A percentile compares a stretch with the other conserved stretches of the same genome.
Conservation (phyloP, 768 basidiomycete species). For the Leucocoprinus leucothites region DNA sequence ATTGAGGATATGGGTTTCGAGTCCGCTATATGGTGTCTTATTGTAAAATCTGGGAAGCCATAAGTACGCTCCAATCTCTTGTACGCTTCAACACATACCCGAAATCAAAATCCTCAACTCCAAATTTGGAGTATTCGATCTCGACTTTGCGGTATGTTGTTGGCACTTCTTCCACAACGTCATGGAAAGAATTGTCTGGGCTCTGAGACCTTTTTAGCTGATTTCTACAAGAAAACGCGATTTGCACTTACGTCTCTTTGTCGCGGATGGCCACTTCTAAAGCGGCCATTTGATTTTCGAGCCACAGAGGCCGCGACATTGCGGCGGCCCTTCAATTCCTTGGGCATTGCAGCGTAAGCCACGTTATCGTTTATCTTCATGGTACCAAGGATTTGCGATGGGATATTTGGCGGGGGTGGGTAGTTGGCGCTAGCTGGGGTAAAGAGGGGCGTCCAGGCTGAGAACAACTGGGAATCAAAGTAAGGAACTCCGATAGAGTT, state of each 20-base stretch:
- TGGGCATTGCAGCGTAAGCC: slow-evolving; percentile 85
- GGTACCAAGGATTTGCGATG: slow-evolving; percentile 66
- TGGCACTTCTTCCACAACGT: slow-evolving; percentile 61
- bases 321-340: slow-evolving; percentile 78
- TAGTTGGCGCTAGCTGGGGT: slow-evolving; percentile 40
- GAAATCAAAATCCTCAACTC: slow-evolving; percentile 98
- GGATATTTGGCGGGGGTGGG: slow-evolving; percentile 76
- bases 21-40: slow-evolving; percentile 82
- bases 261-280: slow-evolving; percentile 76
- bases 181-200: slow-evolving; percentile 51
- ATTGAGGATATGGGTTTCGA: slow-evolving; percentile 96
- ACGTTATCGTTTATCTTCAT: slow-evolving; percentile 90
- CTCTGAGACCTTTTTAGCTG: not conserved
- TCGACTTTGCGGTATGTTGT: slow-evolving; percentile 87
- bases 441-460: slow-evolving; percentile 56
- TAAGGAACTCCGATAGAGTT: slow-evolving; percentile 87
- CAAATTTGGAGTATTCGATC: slow-evolving; percentile 98
- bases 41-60: slow-evolving; percentile 77
- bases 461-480: slow-evolving; percentile 73
- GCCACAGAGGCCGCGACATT: slow-evolving; percentile 63
- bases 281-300: slow-evolving; percentile 64
- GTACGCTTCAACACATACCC: slow-evolving; percentile 48
- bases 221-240: not conserved
- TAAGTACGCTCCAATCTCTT: not conserved
- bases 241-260: slow-evolving; percentile 39